phyloP scores from a whole-genome alignment of 495 filamentous ascomycete genomes.

The Aspergillus ellipticus region DNA sequence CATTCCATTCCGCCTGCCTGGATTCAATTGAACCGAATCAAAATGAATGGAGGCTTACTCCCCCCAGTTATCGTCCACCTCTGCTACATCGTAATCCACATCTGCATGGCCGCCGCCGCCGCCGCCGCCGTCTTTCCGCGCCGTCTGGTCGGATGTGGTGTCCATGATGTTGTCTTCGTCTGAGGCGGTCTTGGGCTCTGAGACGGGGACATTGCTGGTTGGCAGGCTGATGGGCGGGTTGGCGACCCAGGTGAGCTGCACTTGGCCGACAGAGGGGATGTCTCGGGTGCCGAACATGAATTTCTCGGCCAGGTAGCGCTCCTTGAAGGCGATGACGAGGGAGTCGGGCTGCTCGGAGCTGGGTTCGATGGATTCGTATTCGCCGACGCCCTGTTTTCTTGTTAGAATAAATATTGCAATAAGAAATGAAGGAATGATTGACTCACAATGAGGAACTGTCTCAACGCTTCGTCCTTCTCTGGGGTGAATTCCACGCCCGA shows the following conservation, averaged over 20 bases:
- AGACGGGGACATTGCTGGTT: background rate
- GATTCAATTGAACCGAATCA: conserved; percentile 11
- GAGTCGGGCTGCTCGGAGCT: conserved; percentile 55
- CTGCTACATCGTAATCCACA: conserved; percentile 52
- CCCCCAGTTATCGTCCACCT: conserved; percentile 48
- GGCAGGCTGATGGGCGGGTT: conserved; percentile 34
- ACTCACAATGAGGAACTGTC: conserved; percentile 85
- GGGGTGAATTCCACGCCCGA: conserved; percentile 64
- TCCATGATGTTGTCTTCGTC: conserved; percentile 42
- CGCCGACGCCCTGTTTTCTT: conserved; percentile 65
- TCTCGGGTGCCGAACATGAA: conserved; percentile 66
- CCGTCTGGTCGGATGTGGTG: conserved; percentile 19
- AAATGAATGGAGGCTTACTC: background rate
- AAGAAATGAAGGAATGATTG: too few species aligned
- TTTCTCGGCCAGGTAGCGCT: conserved; percentile 85
- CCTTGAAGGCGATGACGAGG: conserved; percentile 75
- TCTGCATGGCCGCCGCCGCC: conserved; percentile 18
- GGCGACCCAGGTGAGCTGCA: conserved; percentile 72
- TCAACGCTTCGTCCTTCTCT: conserved; percentile 76
- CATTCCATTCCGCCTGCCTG: conserved; percentile 12
- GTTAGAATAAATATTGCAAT: too few species aligned
- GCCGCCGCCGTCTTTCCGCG: conserved; percentile 15
- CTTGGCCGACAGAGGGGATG: conserved; percentile 70
- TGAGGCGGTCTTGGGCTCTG: conserved; percentile 23
- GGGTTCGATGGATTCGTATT: conserved; percentile 72